Evolutionary conservation across 306 rosid genomes (phyloP).

Genomic region (Acacia acuminata): DNA sequence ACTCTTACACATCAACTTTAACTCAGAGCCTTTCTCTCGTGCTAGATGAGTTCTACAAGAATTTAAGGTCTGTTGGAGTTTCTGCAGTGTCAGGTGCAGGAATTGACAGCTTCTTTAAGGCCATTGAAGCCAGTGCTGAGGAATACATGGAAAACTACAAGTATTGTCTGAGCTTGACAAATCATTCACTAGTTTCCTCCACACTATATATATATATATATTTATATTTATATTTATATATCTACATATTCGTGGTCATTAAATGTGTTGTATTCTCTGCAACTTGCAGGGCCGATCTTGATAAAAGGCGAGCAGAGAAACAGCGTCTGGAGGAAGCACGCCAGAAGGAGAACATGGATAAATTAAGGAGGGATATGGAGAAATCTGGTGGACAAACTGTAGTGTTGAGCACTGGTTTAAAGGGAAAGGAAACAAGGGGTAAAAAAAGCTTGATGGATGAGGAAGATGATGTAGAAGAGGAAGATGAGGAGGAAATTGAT

Average conservation of each 20-base stretch:
- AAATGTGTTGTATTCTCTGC: constrained; percentile 22
- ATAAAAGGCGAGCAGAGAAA: constrained; percentile 78
- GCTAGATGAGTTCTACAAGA: constrained; percentile 83
- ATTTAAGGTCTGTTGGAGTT: constrained; percentile 76
- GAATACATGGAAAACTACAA: constrained; percentile 79
- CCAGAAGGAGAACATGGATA: constrained; percentile 71
- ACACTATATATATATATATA: neutral
- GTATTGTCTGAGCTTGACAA: constrained; percentile 40
- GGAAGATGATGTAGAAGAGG: constrained; percentile 48
- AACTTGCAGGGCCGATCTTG: constrained; percentile 69
- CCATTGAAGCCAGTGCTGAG: constrained; percentile 67
- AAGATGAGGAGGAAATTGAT: constrained; percentile 36
- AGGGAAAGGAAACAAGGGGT: constrained; percentile 41
- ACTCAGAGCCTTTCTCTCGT: constrained; percentile 75
- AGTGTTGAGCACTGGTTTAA: constrained; percentile 78
- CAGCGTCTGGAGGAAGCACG: constrained; percentile 77
- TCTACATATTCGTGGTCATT: neutral
- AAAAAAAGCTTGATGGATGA: constrained; percentile 52
- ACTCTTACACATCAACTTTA: constrained; percentile 59
- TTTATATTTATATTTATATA: too few relatives aligned
- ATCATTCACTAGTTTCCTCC: neutral
- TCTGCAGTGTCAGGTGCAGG: constrained; percentile 84
- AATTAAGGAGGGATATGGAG: constrained; percentile 75
- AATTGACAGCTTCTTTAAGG: constrained; percentile 71
- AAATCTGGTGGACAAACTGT: constrained; percentile 63